Base-by-base conservation (phyloP, 192 early-diverging fungal species). In the Backusella mclennaniae region DNA sequence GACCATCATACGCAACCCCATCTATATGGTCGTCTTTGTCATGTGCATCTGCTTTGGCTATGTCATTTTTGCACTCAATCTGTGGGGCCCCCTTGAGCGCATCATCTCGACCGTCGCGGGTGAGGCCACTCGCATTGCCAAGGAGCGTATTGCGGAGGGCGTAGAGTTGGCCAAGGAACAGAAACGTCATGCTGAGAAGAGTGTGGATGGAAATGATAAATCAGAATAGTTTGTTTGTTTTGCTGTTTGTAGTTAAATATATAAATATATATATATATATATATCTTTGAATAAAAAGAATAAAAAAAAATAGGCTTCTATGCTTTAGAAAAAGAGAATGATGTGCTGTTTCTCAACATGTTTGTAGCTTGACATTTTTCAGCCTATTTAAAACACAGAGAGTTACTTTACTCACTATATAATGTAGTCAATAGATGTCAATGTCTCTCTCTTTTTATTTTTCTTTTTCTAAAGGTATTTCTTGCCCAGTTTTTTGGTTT, bases 1-100 rank as follows among this genome's bases (percentile, higher is more conserved):
- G 82, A 74, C 92, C 0, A 87, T 99, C 21, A 75, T 98, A 42
- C 89, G 87, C 46, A 97, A 92, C 76, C 98, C 98, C 26, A 26
- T 96, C 14, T 97, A 96, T 74, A 84, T 97, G 71, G 77, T 97
- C 26, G 77, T 91, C 17, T 79, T 88, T 41, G 82, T 86, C 0
- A 71, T 95, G 74, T 71, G 92, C 3, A 89, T 90, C 21, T 77
- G 87, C 14, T 74, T 85, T 23, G 88, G 84, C n/a, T 87, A 87
- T 36, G 85, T 92, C 0, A 75, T 96, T 39, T 91, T 90, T 75
- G 80, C 82, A 33, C 79, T 95, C 44, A 89, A 92, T 11, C 79
- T 95, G 59, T 86, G 88, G 84, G 92, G 93, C 4, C 89, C 92
- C 9, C 83, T 90, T 5, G 84, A 90, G 69, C 82, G 86, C 0